phyloP scores from a whole-genome alignment of 805 yeast species.

The Pichia nanzhaoensis region DNA sequence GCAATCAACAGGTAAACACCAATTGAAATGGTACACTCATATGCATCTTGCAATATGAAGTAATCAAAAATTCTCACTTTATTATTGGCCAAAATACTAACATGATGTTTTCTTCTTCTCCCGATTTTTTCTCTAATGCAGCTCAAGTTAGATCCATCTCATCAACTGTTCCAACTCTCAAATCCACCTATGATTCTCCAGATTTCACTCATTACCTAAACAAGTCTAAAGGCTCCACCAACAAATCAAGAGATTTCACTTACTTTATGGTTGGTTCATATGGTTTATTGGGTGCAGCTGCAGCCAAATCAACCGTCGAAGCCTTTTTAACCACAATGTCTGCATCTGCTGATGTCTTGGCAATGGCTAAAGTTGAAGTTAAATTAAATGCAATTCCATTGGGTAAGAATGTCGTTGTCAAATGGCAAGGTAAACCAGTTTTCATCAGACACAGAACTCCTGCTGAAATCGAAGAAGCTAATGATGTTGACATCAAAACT shows the following conservation, averaged over 20 bases:
- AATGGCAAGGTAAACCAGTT: constrained; percentile 99
- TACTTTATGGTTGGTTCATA: constrained; percentile 97
- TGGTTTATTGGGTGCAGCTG: constrained; percentile 86
- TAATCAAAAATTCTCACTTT: constrained; percentile 3
- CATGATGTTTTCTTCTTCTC: constrained; percentile 1
- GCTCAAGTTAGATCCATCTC: constrained; percentile 43
- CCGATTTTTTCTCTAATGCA: constrained; percentile 2
- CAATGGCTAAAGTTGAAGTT: constrained; percentile 99
- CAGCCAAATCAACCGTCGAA: constrained; percentile 94
- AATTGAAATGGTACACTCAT: too few species aligned
- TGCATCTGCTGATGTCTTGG: constrained; percentile 98
- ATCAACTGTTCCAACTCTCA: constrained; percentile 43
- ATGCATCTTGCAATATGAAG: too few species aligned
- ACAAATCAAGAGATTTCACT: constrained; percentile 76
- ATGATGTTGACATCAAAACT: constrained; percentile 61
- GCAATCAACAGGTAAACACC: too few species aligned
- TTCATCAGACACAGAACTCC: constrained; percentile 98
- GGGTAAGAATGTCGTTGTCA: constrained; percentile 96
- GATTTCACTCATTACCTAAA: constrained; percentile 78
- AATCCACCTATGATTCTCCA: constrained; percentile 85
- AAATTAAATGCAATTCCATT: constrained; percentile 88
- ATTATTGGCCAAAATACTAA: constrained; percentile 9
- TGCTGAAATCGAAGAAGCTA: constrained; percentile 92
- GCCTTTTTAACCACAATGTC: constrained; percentile 88
- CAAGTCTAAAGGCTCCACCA: constrained; percentile 56